Base-by-base conservation (phyloP, 2,329 filamentous ascomycete genomes). In the Elsinoe fawcettii region DNA sequence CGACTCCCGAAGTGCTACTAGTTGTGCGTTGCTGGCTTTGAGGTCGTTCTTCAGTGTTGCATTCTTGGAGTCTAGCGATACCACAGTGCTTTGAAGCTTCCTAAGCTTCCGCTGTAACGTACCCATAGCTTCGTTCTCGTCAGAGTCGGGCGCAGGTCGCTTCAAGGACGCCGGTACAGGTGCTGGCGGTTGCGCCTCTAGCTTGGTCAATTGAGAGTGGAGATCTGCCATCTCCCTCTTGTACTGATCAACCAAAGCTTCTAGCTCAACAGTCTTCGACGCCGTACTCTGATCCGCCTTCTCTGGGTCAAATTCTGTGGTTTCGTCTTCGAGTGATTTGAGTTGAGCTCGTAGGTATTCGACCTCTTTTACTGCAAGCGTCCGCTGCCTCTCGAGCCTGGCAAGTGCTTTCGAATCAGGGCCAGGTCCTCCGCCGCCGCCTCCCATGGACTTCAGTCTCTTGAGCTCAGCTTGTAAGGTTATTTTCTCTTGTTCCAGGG, bases 331-430 rank as follows among this genome's bases (percentile, higher is more conserved):
- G 60, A 95, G 74, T 0, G 88, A 86, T 72, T 91, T 91, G 56
- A 97, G 79, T 70, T 99, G 93, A 0, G 90, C 92, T 20, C 93
- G 87, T 5, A 99, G 80, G 68, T 95, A 96, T 63, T 96, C 91
- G 0, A 93, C 89, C 69, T 99, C 95, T 67, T 96, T 96, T 22
- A 90, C 79, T 0, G 91, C 90, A 6, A 99, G 79, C 0, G 80
- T 82, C 58, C 89, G 87, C 68, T 97, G 92, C 59, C 93, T 81
- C 65, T 99, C 92, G 0, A 96, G 75, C 30, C 93, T 82, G 55
- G 87, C 75, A 43, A 84, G 85, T 1, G 81, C 80, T 71, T 90
- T 81, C 60, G 69, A 87, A 65, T 89, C 87, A 14, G 60, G 63
- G 2, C 73, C 73, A 1, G 75, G 71, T 4, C 55, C 58, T 30